These are phyloP conservation scores for Linnemannia schmuckeri DNA, from an alignment of 192 early-diverging fungal genomes.

Conservation along the genomic window DNA sequence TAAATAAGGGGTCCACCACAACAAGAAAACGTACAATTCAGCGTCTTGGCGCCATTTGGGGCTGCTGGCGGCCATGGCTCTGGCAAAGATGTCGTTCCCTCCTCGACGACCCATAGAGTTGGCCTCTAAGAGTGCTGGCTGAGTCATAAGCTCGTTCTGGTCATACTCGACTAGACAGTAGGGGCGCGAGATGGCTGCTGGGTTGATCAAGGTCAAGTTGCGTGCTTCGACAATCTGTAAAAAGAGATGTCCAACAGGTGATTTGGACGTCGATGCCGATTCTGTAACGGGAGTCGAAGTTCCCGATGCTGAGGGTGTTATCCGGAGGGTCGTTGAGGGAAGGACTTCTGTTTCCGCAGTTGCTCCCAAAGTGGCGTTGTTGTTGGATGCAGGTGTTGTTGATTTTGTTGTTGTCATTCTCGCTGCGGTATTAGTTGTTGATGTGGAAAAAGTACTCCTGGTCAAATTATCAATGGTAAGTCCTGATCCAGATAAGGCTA, in stretches of 20 bases:
- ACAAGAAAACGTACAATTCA: conserved; percentile 51
- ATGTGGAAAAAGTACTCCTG: not conserved
- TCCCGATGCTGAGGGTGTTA: not conserved
- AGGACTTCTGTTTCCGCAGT: not conserved
- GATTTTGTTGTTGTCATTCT: not conserved
- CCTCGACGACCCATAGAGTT: conserved; percentile 29
- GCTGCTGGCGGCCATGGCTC: conserved; percentile 53
- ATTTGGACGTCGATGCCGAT: conserved; percentile 13
- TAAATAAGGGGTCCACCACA: not conserved
- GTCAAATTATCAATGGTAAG: not conserved
- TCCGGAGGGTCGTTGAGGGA: not conserved
- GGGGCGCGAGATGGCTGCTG: conserved; percentile 38
- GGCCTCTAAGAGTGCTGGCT: conserved; percentile 23
- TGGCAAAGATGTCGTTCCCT: conserved; percentile 54
- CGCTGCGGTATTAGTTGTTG: not conserved
- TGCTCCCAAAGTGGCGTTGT: not conserved
- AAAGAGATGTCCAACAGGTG: conserved; percentile 39
- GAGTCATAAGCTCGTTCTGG: conserved; percentile 55
- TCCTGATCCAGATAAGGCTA: not conserved
- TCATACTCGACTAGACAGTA: conserved; percentile 61
- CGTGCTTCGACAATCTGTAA: conserved; percentile 58
- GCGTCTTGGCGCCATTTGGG: conserved; percentile 61
- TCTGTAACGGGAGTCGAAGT: not conserved
- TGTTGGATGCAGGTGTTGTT: not conserved
- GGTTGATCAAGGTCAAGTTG: conserved; percentile 54